Conservation (phyloP, 129 eudicot genomes). For the Pulicaria dysenterica region DNA sequence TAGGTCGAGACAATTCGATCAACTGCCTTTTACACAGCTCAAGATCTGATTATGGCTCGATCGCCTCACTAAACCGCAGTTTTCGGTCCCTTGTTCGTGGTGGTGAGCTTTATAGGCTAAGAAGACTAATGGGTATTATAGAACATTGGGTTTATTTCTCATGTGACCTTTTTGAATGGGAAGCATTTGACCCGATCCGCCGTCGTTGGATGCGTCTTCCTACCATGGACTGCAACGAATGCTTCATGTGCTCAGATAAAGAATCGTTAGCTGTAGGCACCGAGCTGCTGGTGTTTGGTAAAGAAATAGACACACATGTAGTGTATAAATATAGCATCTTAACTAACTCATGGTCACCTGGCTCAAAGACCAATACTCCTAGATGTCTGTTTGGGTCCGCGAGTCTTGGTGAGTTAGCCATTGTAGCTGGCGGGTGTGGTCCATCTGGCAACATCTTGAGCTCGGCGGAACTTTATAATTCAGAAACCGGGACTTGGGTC, state of each 20-base stretch:
- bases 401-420: conserved; percentile 54
- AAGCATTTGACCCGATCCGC: conserved; percentile 72
- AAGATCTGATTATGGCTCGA: conserved; percentile 59
- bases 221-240: conserved; percentile 58
- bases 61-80: conserved; percentile 51
- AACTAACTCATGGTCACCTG: conserved; percentile 71
- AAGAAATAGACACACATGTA: conserved; percentile 56
- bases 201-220: conserved; percentile 73
- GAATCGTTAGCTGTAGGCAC: conserved; percentile 88
- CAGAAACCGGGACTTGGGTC: conserved; percentile 65
- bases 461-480: conserved; percentile 72
- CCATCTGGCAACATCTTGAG: conserved; percentile 50
- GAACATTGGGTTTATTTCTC: conserved; percentile 88
- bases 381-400: conserved; percentile 77
- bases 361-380: conserved; percentile 53
- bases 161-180: conserved; percentile 74
- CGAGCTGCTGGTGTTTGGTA: conserved; percentile 75
- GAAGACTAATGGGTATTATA: conserved; percentile 51
- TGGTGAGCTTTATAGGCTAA: conserved; percentile 55
- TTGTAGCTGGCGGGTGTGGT: conserved; percentile 78
- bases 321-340: conserved; percentile 67
- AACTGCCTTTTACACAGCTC: conserved; percentile 61
- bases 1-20: conserved; percentile 59
- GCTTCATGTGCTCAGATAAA: conserved; percentile 77
- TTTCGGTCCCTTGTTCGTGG: conserved; percentile 53